Evolutionary conservation across 1,139 yeast species (phyloP).

Genomic region (Arxiozyma telluris): DNA sequence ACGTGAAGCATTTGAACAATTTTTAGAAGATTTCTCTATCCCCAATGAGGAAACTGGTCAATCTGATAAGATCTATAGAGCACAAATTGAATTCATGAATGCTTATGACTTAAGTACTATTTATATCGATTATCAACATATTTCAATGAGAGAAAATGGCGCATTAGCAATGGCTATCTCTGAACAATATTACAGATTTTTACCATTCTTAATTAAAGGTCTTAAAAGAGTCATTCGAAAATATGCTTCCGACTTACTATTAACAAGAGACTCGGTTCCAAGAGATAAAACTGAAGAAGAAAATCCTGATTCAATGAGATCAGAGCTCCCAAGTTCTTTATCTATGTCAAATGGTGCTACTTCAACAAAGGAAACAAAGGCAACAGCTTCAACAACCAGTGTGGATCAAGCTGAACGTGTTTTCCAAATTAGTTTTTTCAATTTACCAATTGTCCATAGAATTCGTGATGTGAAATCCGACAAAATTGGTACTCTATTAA

Average conservation of each 20-base stretch:
- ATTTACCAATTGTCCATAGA: slow-evolving; percentile 72
- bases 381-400: slow-evolving; percentile 17
- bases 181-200: slow-evolving; percentile 86
- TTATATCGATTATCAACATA: slow-evolving; percentile 77
- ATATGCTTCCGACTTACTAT: slow-evolving; percentile 59
- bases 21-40: slow-evolving; percentile 52
- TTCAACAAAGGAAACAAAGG: slow-evolving; percentile 17
- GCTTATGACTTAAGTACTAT: slow-evolving; percentile 68
- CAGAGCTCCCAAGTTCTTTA: slow-evolving; percentile 7
- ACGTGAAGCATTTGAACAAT: slow-evolving; percentile 79
- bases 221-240: slow-evolving; percentile 62
- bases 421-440: slow-evolving; percentile 84
- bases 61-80: slow-evolving; percentile 57
- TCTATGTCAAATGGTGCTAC: slow-evolving; percentile 16
- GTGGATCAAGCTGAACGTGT: slow-evolving; percentile 50
- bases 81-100: slow-evolving; percentile 76
- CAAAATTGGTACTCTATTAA: slow-evolving; percentile 73
- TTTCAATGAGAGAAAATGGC: slow-evolving; percentile 70
- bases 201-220: slow-evolving; percentile 75
- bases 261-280: slow-evolving; percentile 35
- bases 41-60: slow-evolving; percentile 18
- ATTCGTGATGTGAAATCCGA: slow-evolving; percentile 88
- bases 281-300: slow-evolving; percentile 31
- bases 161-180: slow-evolving; percentile 82
- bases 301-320: slow-evolving; percentile 9